Evolutionary conservation across 805 yeast genomes (phyloP).

Genomic region (Kazachstania taianensis): DNA sequence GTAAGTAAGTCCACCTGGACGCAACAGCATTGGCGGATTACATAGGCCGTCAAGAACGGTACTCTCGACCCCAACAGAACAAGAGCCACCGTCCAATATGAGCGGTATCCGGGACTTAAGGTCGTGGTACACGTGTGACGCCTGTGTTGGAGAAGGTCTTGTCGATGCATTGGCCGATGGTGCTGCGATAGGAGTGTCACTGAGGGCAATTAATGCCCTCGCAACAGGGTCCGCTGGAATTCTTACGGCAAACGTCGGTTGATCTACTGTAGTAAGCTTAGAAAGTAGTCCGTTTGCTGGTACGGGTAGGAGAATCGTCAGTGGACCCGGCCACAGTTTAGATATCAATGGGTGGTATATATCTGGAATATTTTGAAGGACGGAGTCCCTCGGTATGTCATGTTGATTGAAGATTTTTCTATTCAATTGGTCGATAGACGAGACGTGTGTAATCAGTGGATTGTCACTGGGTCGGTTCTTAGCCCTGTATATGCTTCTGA

Average conservation of each 20-base stretch:
- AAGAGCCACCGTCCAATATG: slow-evolving; percentile 84
- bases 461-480: slow-evolving; percentile 94
- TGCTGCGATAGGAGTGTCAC: slow-evolving; percentile 90
- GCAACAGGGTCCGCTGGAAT: slow-evolving; percentile 85
- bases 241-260: slow-evolving; percentile 84
- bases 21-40: slow-evolving; percentile 71
- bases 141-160: slow-evolving; percentile 84
- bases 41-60: slow-evolving; percentile 89
- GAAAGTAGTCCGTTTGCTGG: slow-evolving; percentile 42
- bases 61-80: slow-evolving; percentile 84
- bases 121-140: slow-evolving; percentile 77
- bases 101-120: slow-evolving; percentile 69
- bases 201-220: slow-evolving; percentile 72
- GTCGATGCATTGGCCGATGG: slow-evolving; percentile 98
- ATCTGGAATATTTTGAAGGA: slow-evolving; percentile 45
- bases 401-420: slow-evolving; percentile 40
- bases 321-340: slow-evolving; percentile 92
- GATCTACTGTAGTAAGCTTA: slow-evolving; percentile 70
- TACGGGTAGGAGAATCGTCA: slow-evolving; percentile 74
- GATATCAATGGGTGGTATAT: slow-evolving; percentile 55
- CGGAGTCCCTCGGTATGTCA: slow-evolving; percentile 8
- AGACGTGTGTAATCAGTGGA: slow-evolving; percentile 84
- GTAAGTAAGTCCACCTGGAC: slow-evolving; percentile 89
- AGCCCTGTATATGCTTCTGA: slow-evolving; percentile 68
- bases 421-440: slow-evolving; percentile 63